Evolutionary conservation across 2,329 filamentous ascomycete species (phyloP), one percentile per base, ranked within the genome.

Genomic region (Didymella glomerata): DNA sequence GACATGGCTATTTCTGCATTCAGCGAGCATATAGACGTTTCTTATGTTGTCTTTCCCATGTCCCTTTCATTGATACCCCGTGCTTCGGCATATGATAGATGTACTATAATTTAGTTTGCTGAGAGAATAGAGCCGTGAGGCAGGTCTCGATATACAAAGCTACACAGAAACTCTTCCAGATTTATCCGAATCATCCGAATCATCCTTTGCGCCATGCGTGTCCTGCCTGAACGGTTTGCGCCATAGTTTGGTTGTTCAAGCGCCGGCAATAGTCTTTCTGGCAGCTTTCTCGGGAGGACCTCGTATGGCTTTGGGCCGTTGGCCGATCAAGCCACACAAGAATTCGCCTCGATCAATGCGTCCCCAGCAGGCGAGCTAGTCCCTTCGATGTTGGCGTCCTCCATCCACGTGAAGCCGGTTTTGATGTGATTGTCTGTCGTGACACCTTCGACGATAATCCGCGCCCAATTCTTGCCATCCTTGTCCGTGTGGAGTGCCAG

Each of bases 51-150:
- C 14, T 68, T 67, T 46, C 50, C 10, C 28, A 34, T 53, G 41
- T 46, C 30, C 16, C 18, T 47, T 54, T 46, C 48, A 48, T 65
- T 64, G 61, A 66, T 68, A 68, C 64, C 65, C 64, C 60, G 42
- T 63, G 60, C 61, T 53, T 60, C 49, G 47, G 65, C 65, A 66
- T 50, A 54, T 40, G 58, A 62, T 61, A 66, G 56, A 62, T 67
- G 64, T 67, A 67, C 48, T 54, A 61, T 63, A 58, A 61, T 48
- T 54, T 55, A 48, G 34, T 30, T 41, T 42, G 41, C n/a, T 24
- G 44, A 51, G 34, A 57, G 54, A 52, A 52, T 48, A 57, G 48
- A 57, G 45, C 46, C 42, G 22, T 48, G 18, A 48, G 45, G 53
- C 46, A 49, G 27, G 18, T 49, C 53, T 45, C 30, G 28, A 36